These are phyloP conservation scores for Lactuca sativa DNA, from an alignment of 129 eudicot species.

Conservation along the genomic window DNA sequence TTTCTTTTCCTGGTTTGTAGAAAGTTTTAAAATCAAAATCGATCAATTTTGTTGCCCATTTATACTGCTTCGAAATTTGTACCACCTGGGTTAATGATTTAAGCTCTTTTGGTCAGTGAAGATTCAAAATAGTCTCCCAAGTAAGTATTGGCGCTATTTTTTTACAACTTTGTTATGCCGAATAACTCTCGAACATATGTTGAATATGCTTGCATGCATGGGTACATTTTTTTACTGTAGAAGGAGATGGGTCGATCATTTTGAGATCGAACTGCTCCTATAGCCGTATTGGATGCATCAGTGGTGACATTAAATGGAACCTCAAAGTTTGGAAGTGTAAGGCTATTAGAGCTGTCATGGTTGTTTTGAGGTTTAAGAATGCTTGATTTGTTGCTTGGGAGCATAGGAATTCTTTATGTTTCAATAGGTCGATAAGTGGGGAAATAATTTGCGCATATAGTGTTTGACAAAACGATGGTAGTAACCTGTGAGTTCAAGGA, in stretches of 20 bases:
- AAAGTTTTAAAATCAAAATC: neutral
- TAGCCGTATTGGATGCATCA: neutral
- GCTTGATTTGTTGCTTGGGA: too few relatives aligned
- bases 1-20: neutral
- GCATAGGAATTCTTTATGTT: too few relatives aligned
- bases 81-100: neutral
- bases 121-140: neutral
- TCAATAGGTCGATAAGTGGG: too few relatives aligned
- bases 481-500: too few relatives aligned
- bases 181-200: neutral
- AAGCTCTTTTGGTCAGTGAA: neutral
- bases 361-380: neutral
- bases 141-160: neutral
- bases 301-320: neutral
- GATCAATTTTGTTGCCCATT: neutral
- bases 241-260: neutral
- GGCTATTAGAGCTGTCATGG: neutral
- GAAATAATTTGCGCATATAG: too few relatives aligned
- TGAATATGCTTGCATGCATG: neutral
- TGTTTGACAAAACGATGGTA: too few relatives aligned
- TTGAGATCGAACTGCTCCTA: neutral
- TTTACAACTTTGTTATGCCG: neutral
- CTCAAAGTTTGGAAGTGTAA: neutral
- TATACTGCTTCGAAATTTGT: neutral
- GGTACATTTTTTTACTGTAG: neutral